Percentiles rank a stretch among this genome's conserved stretches.
Conservation (phyloP, 2,329 filamentous ascomycete genomes). For the Biscogniauxia marginata region DNA sequence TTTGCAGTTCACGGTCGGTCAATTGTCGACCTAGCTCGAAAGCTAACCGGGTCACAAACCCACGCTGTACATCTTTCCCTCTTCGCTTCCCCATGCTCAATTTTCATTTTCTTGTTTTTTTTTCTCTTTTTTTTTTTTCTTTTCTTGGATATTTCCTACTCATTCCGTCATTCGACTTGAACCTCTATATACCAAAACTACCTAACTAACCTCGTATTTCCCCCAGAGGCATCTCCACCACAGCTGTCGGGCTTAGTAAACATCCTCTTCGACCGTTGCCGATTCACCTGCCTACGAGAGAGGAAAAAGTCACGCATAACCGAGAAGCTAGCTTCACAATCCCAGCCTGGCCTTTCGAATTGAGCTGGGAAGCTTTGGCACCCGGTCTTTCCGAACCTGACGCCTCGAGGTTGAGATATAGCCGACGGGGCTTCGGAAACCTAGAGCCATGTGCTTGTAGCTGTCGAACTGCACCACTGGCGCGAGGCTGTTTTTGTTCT, state of each 20-base stretch:
- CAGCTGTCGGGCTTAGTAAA: not conserved
- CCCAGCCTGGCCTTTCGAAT: not conserved
- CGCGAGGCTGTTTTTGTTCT: conserved; percentile 9
- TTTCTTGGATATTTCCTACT: not conserved
- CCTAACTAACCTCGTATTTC: not conserved
- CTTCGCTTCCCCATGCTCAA: conserved; percentile 6
- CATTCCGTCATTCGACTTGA: not conserved
- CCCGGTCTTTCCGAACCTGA: conserved; percentile 7
- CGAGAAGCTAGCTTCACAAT: not conserved
- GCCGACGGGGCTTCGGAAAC: not conserved
- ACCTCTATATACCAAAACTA: not conserved
- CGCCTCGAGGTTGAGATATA: conserved; percentile 3
- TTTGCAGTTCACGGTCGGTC: not conserved
- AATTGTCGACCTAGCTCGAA: not conserved
- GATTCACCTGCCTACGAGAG: not conserved
- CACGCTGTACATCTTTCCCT: conserved; percentile 11
- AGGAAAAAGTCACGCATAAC: not conserved
- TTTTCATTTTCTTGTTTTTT: not conserved
- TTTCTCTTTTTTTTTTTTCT: not conserved
- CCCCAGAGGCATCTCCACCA: not conserved
- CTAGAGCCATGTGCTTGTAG: conserved; percentile 15
- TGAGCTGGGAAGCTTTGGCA: not conserved
- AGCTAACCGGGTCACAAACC: not conserved
- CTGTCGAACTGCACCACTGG: conserved; percentile 4
- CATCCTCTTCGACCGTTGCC: not conserved